A percentile compares a stretch with the other conserved stretches of the same genome.
These are phyloP conservation scores for Nymphaea thermarum DNA, from an alignment of 164 flowering plant species.

Conservation along the genomic window DNA sequence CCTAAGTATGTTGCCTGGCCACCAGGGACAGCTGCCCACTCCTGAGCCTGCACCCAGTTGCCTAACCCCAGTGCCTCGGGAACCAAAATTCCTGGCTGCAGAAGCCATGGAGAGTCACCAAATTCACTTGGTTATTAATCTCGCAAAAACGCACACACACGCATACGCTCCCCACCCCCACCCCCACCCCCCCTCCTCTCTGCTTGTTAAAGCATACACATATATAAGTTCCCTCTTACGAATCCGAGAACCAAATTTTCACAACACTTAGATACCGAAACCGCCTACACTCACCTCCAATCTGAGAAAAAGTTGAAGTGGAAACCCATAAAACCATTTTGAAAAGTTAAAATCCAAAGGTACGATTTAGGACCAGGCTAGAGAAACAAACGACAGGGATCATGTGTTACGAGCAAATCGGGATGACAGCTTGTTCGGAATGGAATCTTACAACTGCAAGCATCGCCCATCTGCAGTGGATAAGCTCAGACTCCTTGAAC, in stretches of 20 bases:
- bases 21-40: slow-evolving; percentile 94
- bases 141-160: no score
- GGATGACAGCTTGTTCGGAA: background rate
- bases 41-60: slow-evolving; percentile 98
- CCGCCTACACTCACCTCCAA: no score
- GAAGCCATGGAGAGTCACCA: background rate
- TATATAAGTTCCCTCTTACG: no score
- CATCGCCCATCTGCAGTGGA: slow-evolving; percentile 99
- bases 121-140: background rate
- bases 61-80: slow-evolving; percentile 97
- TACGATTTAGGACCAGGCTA: no score
- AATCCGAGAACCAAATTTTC: no score
- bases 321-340: background rate
- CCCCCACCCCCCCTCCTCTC: no score
- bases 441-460: slow-evolving; percentile 79
- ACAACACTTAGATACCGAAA: no score
- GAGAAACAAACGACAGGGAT: no score
- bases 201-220: no score
- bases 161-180: no score
- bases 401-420: background rate
- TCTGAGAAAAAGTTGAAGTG: no score
- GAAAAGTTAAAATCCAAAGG: background rate
- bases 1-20: slow-evolving; percentile 98
- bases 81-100: slow-evolving; percentile 90
- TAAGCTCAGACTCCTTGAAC: slow-evolving; percentile 87